Percentiles rank a stretch among this genome's conserved stretches.
Evolutionary conservation across 179 eudicot species (phyloP).

Genomic region (Patellifolia procumbens): DNA sequence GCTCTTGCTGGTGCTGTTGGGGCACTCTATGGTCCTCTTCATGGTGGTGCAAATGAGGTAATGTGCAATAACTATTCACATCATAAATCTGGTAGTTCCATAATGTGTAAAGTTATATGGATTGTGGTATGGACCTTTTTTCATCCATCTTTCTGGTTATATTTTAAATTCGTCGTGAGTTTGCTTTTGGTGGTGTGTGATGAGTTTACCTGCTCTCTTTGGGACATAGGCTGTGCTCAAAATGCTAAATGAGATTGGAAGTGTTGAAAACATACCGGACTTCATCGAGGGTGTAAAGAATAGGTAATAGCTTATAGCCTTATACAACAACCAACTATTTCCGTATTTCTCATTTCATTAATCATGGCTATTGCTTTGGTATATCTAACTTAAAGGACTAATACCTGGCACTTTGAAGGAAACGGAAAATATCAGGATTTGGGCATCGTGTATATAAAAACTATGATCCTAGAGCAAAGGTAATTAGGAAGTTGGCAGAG

Average conservation of each 20-base stretch:
- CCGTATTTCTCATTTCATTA: not conserved
- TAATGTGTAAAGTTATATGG: not conserved
- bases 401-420: slow-evolving; percentile 45
- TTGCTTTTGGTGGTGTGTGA: slow-evolving; percentile 11
- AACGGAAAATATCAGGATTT: slow-evolving; percentile 98
- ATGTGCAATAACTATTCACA: slow-evolving; percentile 1
- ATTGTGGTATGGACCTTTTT: not conserved
- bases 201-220: slow-evolving; percentile 3
- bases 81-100: not conserved
- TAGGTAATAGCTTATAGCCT: slow-evolving; percentile 58
- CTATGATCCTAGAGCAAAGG: slow-evolving; percentile 96
- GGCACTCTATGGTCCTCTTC: slow-evolving; percentile 98
- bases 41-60: slow-evolving; percentile 99
- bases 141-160: not conserved
- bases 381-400: not conserved
- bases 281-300: slow-evolving; percentile 96
- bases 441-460: slow-evolving; percentile 98
- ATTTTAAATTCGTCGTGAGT: not conserved
- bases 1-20: slow-evolving; percentile 99
- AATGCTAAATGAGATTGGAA: slow-evolving; percentile 94
- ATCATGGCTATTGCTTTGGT: not conserved
- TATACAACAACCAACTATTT: not conserved
- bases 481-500: slow-evolving; percentile 87
- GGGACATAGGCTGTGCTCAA: slow-evolving; percentile 80
- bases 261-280: slow-evolving; percentile 88